Evolutionary conservation across 371 early-diverging fungal genomes (phyloP).

Genomic region (Funneliformis caledonium): DNA sequence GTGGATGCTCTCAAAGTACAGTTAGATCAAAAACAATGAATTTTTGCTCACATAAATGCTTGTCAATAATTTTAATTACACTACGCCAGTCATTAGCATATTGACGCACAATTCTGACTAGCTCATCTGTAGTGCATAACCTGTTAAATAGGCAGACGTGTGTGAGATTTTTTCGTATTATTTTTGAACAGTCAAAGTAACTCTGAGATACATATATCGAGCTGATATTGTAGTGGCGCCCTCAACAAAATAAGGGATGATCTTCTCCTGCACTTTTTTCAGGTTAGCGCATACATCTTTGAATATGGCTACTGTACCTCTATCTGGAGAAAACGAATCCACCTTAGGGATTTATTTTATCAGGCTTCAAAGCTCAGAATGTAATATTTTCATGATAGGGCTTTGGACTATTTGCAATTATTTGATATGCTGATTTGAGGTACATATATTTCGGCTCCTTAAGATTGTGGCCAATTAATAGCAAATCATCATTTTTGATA

Average conservation of each 20-base stretch:
- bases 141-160: neutral
- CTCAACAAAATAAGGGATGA: conserved; percentile 33
- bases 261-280: conserved; percentile 26
- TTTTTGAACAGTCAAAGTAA: neutral
- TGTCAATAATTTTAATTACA: too few relatives aligned
- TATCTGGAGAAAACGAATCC: conserved; percentile 18
- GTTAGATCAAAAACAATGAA: too few relatives aligned
- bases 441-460: neutral
- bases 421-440: neutral
- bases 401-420: conserved; percentile 27
- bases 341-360: conserved; percentile 36
- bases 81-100: too few relatives aligned
- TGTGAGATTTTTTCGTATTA: neutral
- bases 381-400: conserved; percentile 29
- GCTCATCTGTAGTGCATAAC: neutral
- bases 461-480: neutral
- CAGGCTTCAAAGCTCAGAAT: conserved; percentile 7
- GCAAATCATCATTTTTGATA: neutral
- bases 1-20: too few relatives aligned
- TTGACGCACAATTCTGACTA: conserved; percentile 15
- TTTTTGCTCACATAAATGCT: too few relatives aligned
- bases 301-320: conserved; percentile 31
- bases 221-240: conserved; percentile 33
- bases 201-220: conserved; percentile 35
- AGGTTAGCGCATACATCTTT: conserved; percentile 30